Evolutionary conservation across 495 filamentous ascomycete species (phyloP).

Genomic region (Talaromyces ruber): DNA sequence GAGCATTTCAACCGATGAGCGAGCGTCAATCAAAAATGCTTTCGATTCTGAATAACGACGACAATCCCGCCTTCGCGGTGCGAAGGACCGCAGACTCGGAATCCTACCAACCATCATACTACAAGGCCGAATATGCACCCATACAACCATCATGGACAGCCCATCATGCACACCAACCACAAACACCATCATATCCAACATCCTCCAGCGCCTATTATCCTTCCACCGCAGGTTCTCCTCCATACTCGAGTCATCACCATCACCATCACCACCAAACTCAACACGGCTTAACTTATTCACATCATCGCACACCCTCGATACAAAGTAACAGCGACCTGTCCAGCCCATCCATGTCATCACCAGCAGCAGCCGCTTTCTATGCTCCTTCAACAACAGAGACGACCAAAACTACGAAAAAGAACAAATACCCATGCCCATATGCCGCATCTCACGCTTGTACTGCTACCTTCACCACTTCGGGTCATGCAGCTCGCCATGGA

Average conservation of each 20-base stretch:
- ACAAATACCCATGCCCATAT: slow-evolving; percentile 49
- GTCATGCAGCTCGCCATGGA: slow-evolving; percentile 90
- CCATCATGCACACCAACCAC: background rate
- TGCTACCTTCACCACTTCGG: slow-evolving; percentile 90
- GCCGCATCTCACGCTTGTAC: slow-evolving; percentile 59
- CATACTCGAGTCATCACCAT: slow-evolving; percentile 13
- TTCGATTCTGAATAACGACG: slow-evolving; percentile 43
- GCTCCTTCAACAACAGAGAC: slow-evolving; percentile 4
- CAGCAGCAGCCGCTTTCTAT: background rate
- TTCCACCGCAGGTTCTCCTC: slow-evolving; percentile 12
- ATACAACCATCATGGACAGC: background rate
- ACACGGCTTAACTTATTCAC: background rate
- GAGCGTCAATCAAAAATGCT: slow-evolving; percentile 23
- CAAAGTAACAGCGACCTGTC: slow-evolving; percentile 3
- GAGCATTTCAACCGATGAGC: background rate
- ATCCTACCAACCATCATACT: background rate
- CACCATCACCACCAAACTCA: slow-evolving; percentile 1
- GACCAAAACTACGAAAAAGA: slow-evolving; percentile 23
- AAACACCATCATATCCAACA: slow-evolving; percentile 6
- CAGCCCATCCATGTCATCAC: background rate
- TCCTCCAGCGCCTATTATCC: slow-evolving; percentile 16
- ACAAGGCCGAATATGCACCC: background rate
- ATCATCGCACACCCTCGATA: slow-evolving; percentile 4
- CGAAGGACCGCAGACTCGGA: slow-evolving; percentile 9
- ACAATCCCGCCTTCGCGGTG: slow-evolving; percentile 39